Percentiles rank a stretch among this genome's conserved stretches.
phyloP scores from a whole-genome alignment of 1,284 basidiomycete genomes.

The Fistulina hepatica region DNA sequence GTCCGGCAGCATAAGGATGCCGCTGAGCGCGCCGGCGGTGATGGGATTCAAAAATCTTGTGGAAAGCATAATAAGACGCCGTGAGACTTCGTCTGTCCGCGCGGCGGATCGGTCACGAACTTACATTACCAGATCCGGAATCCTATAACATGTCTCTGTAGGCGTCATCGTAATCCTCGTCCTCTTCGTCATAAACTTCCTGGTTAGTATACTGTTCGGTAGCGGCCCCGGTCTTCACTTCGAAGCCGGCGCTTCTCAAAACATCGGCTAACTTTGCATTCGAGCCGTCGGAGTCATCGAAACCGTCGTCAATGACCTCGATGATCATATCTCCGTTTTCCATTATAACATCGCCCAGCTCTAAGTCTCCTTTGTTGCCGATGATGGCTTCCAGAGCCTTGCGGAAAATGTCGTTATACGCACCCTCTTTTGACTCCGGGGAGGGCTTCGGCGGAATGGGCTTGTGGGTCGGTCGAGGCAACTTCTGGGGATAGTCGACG shows the following conservation, averaged over 20 bases:
- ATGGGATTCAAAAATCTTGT: no score
- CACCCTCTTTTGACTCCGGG: conserved; percentile 13
- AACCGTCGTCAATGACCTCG: conserved; percentile 41
- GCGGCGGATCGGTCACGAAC: no score
- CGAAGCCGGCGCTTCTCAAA: conserved; percentile 33
- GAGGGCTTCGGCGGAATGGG: conserved; percentile 13
- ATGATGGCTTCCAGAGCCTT: conserved; percentile 35
- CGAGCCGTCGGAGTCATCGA: conserved; percentile 25
- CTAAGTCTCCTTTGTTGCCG: conserved; percentile 24
- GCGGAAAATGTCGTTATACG: conserved; percentile 26
- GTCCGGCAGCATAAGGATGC: no score
- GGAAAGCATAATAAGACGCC: no score
- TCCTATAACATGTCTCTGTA: background rate
- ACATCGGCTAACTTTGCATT: conserved; percentile 25
- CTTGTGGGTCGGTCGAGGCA: conserved; percentile 28
- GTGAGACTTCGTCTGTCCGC: no score
- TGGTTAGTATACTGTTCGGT: conserved; percentile 11
- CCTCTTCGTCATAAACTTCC: conserved; percentile 15
- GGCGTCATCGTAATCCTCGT: conserved; percentile 10
- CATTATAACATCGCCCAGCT: conserved; percentile 29
- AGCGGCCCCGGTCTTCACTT: conserved; percentile 26
- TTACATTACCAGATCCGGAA: no score
- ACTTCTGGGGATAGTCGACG: conserved; percentile 44
- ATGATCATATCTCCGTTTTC: conserved; percentile 46
- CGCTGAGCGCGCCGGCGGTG: no score